phyloP scores from a whole-genome alignment of 148 eudicot genomes.

The Chenopodium album region DNA sequence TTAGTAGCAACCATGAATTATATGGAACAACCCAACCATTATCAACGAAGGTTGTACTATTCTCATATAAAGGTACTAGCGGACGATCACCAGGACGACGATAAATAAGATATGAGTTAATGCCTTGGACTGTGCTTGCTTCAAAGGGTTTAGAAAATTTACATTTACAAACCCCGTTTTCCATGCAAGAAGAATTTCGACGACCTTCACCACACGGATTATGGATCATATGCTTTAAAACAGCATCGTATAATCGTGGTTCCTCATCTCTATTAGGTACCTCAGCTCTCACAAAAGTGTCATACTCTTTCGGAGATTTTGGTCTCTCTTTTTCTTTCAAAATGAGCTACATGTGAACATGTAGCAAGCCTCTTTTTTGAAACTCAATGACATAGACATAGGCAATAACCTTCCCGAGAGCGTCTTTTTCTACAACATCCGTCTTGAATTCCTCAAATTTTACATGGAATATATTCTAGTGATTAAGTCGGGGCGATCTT shows the following conservation, averaged over 20 bases:
- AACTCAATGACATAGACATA: slow-evolving; percentile 1
- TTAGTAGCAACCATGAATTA: background rate
- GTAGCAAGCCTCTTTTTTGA: too few relatives aligned
- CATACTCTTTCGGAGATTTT: background rate
- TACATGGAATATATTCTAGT: slow-evolving; percentile 1
- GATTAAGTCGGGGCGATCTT: background rate
- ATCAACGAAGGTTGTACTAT: background rate
- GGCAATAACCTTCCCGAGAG: background rate
- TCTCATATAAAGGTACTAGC: background rate
- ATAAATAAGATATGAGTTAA: background rate
- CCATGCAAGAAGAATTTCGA: background rate
- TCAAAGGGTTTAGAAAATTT: background rate
- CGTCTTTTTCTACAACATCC: background rate
- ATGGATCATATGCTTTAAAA: slow-evolving; percentile 7
- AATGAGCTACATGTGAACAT: too few relatives aligned
- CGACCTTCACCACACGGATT: slow-evolving; percentile 1
- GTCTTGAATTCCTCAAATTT: background rate
- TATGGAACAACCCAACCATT: background rate
- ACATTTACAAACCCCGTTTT: background rate
- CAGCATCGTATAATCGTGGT: background rate
- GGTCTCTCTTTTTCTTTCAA: slow-evolving; percentile 2
- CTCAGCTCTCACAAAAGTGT: slow-evolving; percentile 7
- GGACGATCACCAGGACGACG: background rate
- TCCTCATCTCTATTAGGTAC: background rate
- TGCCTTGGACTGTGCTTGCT: background rate